Conservation (phyloP, 2,329 filamentous ascomycete species). For the Botryotinia calthae region DNA sequence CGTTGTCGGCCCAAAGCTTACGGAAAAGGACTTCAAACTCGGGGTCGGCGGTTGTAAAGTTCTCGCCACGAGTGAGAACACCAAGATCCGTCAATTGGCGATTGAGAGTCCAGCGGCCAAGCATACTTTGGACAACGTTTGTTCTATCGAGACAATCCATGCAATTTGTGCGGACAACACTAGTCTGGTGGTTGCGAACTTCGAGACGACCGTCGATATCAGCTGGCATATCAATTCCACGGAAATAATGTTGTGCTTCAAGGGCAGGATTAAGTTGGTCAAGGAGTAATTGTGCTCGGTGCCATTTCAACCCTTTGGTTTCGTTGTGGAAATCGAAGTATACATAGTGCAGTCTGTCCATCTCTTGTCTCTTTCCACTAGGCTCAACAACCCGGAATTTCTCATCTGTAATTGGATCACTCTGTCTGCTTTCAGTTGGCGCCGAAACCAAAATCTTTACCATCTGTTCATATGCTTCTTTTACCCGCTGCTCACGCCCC, state of each 20-base stretch:
- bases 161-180: constrained; percentile 94
- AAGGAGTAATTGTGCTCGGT: constrained; percentile 82
- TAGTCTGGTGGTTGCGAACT: constrained; percentile 75
- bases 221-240: constrained; percentile 80
- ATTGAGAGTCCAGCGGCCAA: constrained; percentile 84
- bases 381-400: constrained; percentile 79
- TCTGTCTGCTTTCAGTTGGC: constrained; percentile 62
- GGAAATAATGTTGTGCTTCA: constrained; percentile 83
- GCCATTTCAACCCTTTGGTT: constrained; percentile 92
- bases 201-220: constrained; percentile 70
- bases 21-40: constrained; percentile 90
- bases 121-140: constrained; percentile 97
- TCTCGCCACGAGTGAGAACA: constrained; percentile 71
- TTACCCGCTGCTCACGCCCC: constrained; percentile 83
- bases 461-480: constrained; percentile 91
- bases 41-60: constrained; percentile 71
- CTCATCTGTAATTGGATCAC: constrained; percentile 67
- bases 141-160: constrained; percentile 99
- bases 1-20: constrained; percentile 98
- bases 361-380: constrained; percentile 54
- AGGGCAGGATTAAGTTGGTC: constrained; percentile 77
- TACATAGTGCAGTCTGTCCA: constrained; percentile 87
- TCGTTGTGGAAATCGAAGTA: constrained; percentile 99
- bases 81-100: constrained; percentile 85
- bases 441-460: constrained; percentile 71